A percentile compares a stretch with the other conserved stretches of the same genome.
Evolutionary conservation across 306 rosid species (phyloP).

Genomic region (Hippophae tibetana): DNA sequence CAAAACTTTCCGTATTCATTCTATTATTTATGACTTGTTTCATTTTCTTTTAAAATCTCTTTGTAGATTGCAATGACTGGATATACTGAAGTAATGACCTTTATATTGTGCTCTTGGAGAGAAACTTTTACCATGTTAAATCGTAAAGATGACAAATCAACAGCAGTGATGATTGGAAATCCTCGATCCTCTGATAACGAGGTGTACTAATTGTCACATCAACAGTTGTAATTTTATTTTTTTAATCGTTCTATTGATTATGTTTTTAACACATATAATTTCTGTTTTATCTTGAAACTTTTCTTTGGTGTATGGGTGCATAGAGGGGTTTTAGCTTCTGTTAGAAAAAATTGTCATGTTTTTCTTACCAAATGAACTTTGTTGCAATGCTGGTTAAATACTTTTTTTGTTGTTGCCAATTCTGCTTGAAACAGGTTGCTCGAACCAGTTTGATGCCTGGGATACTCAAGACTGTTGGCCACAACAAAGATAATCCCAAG

Average conservation of each 20-base stretch:
- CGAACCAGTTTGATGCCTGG: conserved; percentile 90
- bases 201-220: conserved; percentile 28
- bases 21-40: conserved; percentile 1
- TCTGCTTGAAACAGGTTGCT: conserved; percentile 33
- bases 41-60: conserved; percentile 13
- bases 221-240: background rate
- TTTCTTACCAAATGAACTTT: background rate
- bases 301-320: no score
- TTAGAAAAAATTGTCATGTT: background rate
- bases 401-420: no score
- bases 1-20: no score
- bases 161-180: conserved; percentile 72
- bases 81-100: conserved; percentile 84
- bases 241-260: background rate
- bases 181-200: conserved; percentile 88
- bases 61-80: conserved; percentile 71
- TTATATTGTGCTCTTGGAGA: conserved; percentile 66
- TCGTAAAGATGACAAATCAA: conserved; percentile 57
- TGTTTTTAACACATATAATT: background rate
- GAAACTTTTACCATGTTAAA: conserved; percentile 77
- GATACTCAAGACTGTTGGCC: conserved; percentile 69
- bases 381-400: conserved; percentile 8
- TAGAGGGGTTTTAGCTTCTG: no score
- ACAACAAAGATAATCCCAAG: conserved; percentile 90
- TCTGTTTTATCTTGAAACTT: no score